phyloP scores from a whole-genome alignment of 495 filamentous ascomycete species.

The Beverwykella pulmonaria region DNA sequence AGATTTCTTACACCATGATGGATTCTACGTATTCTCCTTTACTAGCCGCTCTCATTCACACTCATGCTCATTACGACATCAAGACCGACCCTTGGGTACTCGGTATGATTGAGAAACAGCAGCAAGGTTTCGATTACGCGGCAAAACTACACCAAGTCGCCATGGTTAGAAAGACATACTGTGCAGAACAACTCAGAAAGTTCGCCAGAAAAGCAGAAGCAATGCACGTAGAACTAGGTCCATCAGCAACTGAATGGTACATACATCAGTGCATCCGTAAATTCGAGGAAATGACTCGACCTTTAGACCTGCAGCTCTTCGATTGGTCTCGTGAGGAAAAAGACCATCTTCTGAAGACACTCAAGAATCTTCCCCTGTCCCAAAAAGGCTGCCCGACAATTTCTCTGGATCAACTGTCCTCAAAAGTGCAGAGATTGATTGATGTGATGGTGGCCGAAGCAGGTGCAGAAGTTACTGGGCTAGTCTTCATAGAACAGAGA shows the following conservation, averaged over 20 bases:
- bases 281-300: conserved; percentile 48
- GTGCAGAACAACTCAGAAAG: conserved; percentile 62
- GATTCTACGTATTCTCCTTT: not conserved
- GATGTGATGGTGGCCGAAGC: conserved; percentile 54
- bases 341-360: conserved; percentile 58
- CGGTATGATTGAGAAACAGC: conserved; percentile 47
- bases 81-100: conserved; percentile 70
- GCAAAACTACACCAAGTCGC: conserved; percentile 54
- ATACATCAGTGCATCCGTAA: conserved; percentile 60
- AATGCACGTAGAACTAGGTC: conserved; percentile 69
- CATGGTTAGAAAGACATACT: conserved; percentile 61
- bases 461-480: conserved; percentile 58
- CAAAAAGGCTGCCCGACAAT: not conserved
- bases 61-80: conserved; percentile 59
- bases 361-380: conserved; percentile 47
- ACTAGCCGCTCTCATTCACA: conserved; percentile 29
- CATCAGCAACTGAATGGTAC: conserved; percentile 74
- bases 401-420: conserved; percentile 22
- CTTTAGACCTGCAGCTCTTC: conserved; percentile 41
- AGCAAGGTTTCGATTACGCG: conserved; percentile 34
- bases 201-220: conserved; percentile 55
- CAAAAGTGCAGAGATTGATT: conserved; percentile 51
- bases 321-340: conserved; percentile 58
- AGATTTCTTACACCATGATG: conserved; percentile 51
- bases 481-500: conserved; percentile 79